Evolutionary conservation across 1,284 basidiomycete species (phyloP), one percentile per base, ranked within the genome.

Genomic region (Leccinum subfulvum): DNA sequence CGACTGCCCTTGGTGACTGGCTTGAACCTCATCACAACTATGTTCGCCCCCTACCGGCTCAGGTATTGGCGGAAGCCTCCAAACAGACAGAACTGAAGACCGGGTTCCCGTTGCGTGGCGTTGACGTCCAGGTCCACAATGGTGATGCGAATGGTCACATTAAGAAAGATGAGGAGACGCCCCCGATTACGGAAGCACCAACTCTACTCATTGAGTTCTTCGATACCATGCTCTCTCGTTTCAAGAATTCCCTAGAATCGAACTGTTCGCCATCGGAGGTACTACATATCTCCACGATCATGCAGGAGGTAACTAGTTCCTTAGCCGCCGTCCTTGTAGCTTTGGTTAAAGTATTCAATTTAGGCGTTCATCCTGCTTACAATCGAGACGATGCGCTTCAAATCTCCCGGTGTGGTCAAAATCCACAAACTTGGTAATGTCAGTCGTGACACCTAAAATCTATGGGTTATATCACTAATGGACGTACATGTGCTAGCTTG

Each of bases 1-100:
- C 84, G 10, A 78, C 77, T 35, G 82, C 83, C 7, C 74, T 92
- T 53, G 82, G 87, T 39, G 81, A 86, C 59, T 93, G 91, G 91
- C 79, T 92, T 21, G 86, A 84, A 64, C 88, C 88, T 8, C 87
- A 90, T 71, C 89, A 92, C 66, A 80, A 90, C 63, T 79, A 89
- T 68, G 80, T 83, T 37, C 86, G 90, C 6, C 90, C 89, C 10
- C 85, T 85, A 26, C 84, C 90, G 1, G 76, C 83, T 4, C 81
- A 83, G 10, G 88, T 91, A 28, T 78, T 91, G 28, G 89, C 89
- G 7, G 90, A 91, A 71, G 88, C 87, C 23, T 83, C 87, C 3
- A 89, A 86, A 67, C 82, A 85, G 70, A 83, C 85, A 0, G 86
- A 90, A 70, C 74, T 85, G 56, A 91, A 89, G 74, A 87, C 85